A percentile compares a stretch with the other conserved stretches of the same genome.
Evolutionary conservation across 805 yeast genomes (phyloP).

Genomic region (Candida morakotiae): DNA sequence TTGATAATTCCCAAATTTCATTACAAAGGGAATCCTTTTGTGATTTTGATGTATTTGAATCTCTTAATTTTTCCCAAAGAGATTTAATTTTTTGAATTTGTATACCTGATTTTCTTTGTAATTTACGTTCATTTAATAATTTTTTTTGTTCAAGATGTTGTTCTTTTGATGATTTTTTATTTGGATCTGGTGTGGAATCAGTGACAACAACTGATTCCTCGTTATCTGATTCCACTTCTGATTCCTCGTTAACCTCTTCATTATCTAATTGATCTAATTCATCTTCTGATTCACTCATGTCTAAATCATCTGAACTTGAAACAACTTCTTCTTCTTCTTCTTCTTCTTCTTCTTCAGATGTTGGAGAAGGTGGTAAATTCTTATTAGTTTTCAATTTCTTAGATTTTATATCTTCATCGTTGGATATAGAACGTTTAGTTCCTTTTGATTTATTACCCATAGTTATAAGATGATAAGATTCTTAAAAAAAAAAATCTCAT

Average conservation of each 20-base stretch:
- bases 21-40: conserved; percentile 73
- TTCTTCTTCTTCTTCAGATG: conserved; percentile 11
- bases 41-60: conserved; percentile 72
- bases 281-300: conserved; percentile 26
- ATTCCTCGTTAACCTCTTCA: conserved; percentile 17
- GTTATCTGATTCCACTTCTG: conserved; percentile 18
- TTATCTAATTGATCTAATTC: conserved; percentile 17
- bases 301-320: conserved; percentile 13
- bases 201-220: conserved; percentile 19
- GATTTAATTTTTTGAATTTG: conserved; percentile 81
- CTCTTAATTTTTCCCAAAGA: conserved; percentile 89
- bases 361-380: conserved; percentile 22
- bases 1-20: conserved; percentile 80
- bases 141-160: conserved; percentile 82
- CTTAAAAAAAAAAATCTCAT: conserved; percentile 4
- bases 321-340: conserved; percentile 15
- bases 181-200: conserved; percentile 29
- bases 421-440: conserved; percentile 21
- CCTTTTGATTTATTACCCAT: conserved; percentile 25
- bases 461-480: not conserved
- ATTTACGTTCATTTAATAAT: conserved; percentile 74
- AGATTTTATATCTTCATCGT: conserved; percentile 5
- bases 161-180: conserved; percentile 54
- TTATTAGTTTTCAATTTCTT: conserved; percentile 27
- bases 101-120: conserved; percentile 80